A percentile compares a stretch with the other conserved stretches of the same genome.
Conservation (phyloP, 441 rosid species). For the Erodium texanum region DNA sequence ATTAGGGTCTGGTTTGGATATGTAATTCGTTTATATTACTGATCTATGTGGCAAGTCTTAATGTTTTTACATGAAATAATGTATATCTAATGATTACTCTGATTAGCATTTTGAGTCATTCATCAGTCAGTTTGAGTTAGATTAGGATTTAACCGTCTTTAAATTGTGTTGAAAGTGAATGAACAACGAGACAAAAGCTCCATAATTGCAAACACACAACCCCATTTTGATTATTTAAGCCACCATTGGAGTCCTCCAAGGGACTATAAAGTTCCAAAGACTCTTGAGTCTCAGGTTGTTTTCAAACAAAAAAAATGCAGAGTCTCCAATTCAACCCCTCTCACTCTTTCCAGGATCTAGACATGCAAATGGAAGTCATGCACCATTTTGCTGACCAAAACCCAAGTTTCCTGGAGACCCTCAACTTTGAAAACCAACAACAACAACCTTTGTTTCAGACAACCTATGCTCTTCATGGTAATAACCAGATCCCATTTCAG, state of each 20-base stretch:
- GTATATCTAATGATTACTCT: no score
- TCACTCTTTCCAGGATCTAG: neutral
- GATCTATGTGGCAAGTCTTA: no score
- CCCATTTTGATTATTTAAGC: neutral
- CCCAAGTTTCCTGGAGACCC: neutral
- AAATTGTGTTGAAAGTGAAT: neutral
- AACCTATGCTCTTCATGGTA: neutral
- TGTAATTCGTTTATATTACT: no score
- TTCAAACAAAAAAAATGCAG: neutral
- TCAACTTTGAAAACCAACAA: neutral
- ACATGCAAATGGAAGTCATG: conserved; percentile 5
- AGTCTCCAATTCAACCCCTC: neutral
- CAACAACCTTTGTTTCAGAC: conserved; percentile 5
- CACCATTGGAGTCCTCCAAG: conserved; percentile 8
- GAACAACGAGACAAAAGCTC: neutral
- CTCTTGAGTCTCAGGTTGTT: neutral
- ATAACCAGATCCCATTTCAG: neutral
- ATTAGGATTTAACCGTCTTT: no score
- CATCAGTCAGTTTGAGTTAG: no score
- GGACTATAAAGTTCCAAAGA: neutral
- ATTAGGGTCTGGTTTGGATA: no score
- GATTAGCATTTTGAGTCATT: no score
- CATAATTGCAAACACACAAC: neutral
- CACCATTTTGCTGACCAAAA: conserved; percentile 6
- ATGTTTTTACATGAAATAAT: no score